A percentile compares a stretch with the other conserved stretches of the same genome.
Evolutionary conservation across 2,329 filamentous ascomycete species (phyloP).

Genomic region (Leptographium radiaticola): DNA sequence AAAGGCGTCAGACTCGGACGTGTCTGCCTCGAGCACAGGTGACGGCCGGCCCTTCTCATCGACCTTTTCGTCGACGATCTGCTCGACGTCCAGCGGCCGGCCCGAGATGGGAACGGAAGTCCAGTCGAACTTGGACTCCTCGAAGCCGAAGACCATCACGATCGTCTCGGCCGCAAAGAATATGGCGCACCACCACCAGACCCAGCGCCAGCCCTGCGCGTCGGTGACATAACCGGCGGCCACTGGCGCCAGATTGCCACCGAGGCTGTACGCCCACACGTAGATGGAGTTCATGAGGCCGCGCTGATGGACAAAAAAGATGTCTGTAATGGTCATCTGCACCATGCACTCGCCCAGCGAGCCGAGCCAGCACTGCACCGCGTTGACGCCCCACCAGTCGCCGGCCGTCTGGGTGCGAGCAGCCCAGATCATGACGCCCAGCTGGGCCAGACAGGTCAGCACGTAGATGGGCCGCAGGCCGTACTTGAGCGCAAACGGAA

Average conservation of each 20-base stretch:
- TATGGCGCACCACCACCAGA: constrained; percentile 20
- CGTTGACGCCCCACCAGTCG: constrained; percentile 5
- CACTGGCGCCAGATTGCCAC: constrained; percentile 25
- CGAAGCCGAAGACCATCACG: constrained; percentile 6
- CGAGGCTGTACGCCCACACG: constrained; percentile 28
- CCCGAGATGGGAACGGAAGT: not conserved
- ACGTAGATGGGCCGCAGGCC: constrained; percentile 30
- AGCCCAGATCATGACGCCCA: constrained; percentile 26
- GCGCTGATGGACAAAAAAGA: constrained; percentile 45
- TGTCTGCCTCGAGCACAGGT: not conserved
- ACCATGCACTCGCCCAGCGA: constrained; percentile 32
- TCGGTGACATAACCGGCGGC: constrained; percentile 36
- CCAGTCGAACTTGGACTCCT: constrained; percentile 9
- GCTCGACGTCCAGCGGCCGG: not conserved
- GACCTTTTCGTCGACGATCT: not conserved
- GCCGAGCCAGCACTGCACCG: constrained; percentile 25
- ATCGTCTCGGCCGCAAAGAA: constrained; percentile 6
- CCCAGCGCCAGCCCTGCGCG: constrained; percentile 35
- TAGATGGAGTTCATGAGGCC: constrained; percentile 35
- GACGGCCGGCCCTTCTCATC: not conserved
- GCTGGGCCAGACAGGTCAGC: constrained; percentile 28
- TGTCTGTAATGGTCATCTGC: constrained; percentile 37
- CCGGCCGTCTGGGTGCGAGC: constrained; percentile 12
- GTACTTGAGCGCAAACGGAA: constrained; percentile 30
- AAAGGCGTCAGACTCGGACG: not conserved